phyloP scores from a whole-genome alignment of 2,329 filamentous ascomycete genomes.

The Coniochaeta sp. region DNA sequence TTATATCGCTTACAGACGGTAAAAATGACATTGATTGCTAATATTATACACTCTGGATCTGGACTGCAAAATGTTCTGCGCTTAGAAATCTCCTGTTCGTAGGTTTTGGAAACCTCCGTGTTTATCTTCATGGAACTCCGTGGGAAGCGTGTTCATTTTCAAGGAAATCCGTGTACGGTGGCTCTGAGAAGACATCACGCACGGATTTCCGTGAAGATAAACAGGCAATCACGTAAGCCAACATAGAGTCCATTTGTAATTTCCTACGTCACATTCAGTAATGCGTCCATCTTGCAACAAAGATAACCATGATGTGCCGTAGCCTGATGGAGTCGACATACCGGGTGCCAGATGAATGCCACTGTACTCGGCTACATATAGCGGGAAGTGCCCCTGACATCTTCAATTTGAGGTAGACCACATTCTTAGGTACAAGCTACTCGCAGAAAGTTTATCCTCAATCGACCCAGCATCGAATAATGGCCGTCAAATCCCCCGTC shows the following conservation, averaged over 20 bases:
- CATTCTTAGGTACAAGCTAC: too few species aligned
- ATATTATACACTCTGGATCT: not conserved
- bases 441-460: not conserved
- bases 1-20: not conserved
- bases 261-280: conserved; percentile 12
- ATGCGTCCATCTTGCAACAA: conserved; percentile 15
- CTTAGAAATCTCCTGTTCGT: not conserved
- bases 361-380: not conserved
- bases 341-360: not conserved
- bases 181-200: too few species aligned
- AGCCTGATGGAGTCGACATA: not conserved
- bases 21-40: not conserved
- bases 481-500: conserved; percentile 14
- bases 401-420: not conserved
- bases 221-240: not conserved
- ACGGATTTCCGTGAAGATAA: too few species aligned
- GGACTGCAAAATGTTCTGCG: not conserved
- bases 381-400: not conserved
- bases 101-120: not conserved
- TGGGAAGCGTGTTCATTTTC: not conserved
- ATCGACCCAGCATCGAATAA: conserved; percentile 3
- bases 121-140: not conserved
- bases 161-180: not conserved
- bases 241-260: conserved; percentile 2
- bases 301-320: not conserved